Evolutionary conservation across 2,329 filamentous ascomycete genomes (phyloP).

Genomic region (Penicillium sp.): DNA sequence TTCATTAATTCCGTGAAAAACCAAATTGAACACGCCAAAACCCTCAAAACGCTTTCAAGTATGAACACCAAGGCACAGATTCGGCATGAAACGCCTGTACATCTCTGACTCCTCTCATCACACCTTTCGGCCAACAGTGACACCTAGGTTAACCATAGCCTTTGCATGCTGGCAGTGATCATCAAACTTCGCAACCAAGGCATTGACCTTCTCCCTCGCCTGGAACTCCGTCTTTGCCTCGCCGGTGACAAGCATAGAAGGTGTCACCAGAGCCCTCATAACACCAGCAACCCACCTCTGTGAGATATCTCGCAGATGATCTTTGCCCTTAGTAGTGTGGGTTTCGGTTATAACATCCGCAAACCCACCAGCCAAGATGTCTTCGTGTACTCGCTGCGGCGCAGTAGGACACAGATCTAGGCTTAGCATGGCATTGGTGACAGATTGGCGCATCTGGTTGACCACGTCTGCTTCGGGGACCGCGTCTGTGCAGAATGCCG

Average conservation of each 20-base stretch:
- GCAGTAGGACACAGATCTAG: slow-evolving; percentile 15
- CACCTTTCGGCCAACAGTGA: slow-evolving; percentile 18
- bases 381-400: slow-evolving; percentile 12
- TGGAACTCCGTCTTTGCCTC: slow-evolving; percentile 5
- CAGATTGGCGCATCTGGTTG: slow-evolving; percentile 5
- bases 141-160: slow-evolving; percentile 20
- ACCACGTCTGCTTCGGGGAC: slow-evolving; percentile 10
- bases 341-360: slow-evolving; percentile 9
- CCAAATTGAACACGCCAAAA: too few species aligned
- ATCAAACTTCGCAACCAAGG: slow-evolving; percentile 18
- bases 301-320: slow-evolving; percentile 12
- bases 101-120: background rate
- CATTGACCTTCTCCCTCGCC: slow-evolving; percentile 10
- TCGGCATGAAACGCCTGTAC: too few species aligned
- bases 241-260: slow-evolving; percentile 15
- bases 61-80: too few species aligned
- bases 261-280: slow-evolving; percentile 14
- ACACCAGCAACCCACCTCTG: slow-evolving; percentile 19
- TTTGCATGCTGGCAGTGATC: slow-evolving; percentile 12
- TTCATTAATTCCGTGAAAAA: too few species aligned
- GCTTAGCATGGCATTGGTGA: slow-evolving; percentile 14
- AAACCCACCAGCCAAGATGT: slow-evolving; percentile 9
- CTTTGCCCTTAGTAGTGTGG: slow-evolving; percentile 15
- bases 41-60: too few species aligned
- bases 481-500: slow-evolving; percentile 16